Base-by-base conservation (phyloP, 2,329 filamentous ascomycete genomes). In the Clonostachys solani region DNA sequence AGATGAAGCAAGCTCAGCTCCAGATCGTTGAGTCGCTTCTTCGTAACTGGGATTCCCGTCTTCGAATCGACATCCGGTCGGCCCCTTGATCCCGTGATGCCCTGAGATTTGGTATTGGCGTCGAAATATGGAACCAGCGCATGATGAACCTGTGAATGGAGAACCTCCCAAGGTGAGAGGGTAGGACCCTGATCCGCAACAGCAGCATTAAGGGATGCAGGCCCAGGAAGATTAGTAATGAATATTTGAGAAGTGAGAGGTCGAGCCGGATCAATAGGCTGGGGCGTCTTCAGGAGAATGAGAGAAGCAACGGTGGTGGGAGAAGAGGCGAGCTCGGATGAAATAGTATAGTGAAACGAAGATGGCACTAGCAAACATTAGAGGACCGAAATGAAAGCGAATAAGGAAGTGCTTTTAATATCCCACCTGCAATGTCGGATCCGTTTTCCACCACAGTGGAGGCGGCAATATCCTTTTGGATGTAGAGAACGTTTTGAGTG, bases 121-220 rank as follows among this genome's bases (percentile, higher is more conserved):
- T 99, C 92, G 64, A 99, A 99, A 69, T 96, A 97, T 37, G 95
- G 94, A 58, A 89, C 90, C 62, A 99, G 75, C 55, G 89, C 91
- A 64, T 91, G 86, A 68, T 96, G 92, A 55, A 99, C 82, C 59
- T 96, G 81, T 49, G 92, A 90, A 71, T 96, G 91, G 52, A 99
- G 76, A 57, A 92, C 86, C 69, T 97, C 92, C 69, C 91, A 96
- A 5, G 92, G 91, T 42, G 92, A 95, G 47, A 86, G 75, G 23
- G 84, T 77, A 48, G 84, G 78, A 49, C 84, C 85, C 64, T 91
- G 86, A 56, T 89, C 83, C 56, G 83, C 78, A 51, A 81, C 76
- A 45, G 80, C 73, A 55, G 80, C 83, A 57, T 81, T 84, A 50
- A 86, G 76, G 52, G 84, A 82, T 46, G 87, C 86, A 50, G 87